Base-by-base conservation (phyloP, 768 basidiomycete genomes). In the Kwoniella mangroviensis region DNA sequence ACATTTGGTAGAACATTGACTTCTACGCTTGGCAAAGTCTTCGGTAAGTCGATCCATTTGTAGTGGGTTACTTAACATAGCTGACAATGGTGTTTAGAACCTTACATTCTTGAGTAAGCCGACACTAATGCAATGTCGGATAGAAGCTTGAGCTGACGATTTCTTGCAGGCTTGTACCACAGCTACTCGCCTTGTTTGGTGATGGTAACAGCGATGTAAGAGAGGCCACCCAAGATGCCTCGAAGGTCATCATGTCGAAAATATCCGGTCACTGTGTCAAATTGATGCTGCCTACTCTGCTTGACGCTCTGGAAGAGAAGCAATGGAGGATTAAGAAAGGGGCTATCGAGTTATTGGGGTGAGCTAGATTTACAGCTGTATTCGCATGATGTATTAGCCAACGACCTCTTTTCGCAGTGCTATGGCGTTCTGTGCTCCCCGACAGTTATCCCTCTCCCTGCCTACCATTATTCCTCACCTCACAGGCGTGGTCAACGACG, bases 401-500 rank as follows among this genome's bases (percentile, higher is more conserved):
- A 74, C 45, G 40, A 58, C 21, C 55, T 34, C 22, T 52, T 13
- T 34, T 34, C 34, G 42, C 53, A 79, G 78, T 24, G 92, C 94
- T 87, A 98, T 98, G 95, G 97, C 97, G 0, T 98, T 96, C 83
- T 96, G 95, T 81, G 94, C 97, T 10, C 97, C 96, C 1, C 88
- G 90, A 49, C 97, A 99, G 83, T 88, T 98, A 17, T 97, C 97
- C 0, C 86, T 94, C 21, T 98, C 96, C 0, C 86, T 99, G 2
- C 96, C 96, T 6, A 92, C 98, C 61, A 93, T 98, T 82, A 95
- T 99, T 64, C 97, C 97, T 7, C 90, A 91, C n/a, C 85, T 99
- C 26, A 97, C 95, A 21, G 92, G 90, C 4, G 94, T 97, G 59
- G 86, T 99, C 66, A 98, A 94, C 65, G 97, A 99, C 83, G 95